Percentiles rank a stretch among this genome's conserved stretches.
These are phyloP conservation scores for Hymenoscyphus occultus DNA, from an alignment of 2,329 filamentous ascomycete species.

Conservation along the genomic window DNA sequence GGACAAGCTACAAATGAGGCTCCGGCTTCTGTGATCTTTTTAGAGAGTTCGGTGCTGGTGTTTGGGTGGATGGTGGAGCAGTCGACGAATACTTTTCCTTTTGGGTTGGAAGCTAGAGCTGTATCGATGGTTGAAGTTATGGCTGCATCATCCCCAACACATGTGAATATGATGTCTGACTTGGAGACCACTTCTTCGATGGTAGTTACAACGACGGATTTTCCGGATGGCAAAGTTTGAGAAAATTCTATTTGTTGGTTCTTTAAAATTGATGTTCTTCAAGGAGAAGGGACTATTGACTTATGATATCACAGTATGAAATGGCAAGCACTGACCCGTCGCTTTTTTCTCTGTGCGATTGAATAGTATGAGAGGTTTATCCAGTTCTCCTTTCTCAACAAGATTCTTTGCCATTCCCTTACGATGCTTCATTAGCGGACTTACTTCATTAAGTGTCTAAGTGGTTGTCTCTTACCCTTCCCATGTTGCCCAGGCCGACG, in stretches of 20 bases:
- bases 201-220: slow-evolving; percentile 60
- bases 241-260: slow-evolving; percentile 52
- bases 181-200: slow-evolving; percentile 63
- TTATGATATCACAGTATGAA: background rate
- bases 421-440: background rate
- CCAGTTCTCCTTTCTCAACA: slow-evolving; percentile 69
- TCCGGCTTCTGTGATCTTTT: slow-evolving; percentile 54
- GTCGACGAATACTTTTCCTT: slow-evolving; percentile 78
- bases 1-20: slow-evolving; percentile 71
- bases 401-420: slow-evolving; percentile 79
- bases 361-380: slow-evolving; percentile 71
- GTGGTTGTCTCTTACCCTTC: slow-evolving; percentile 55
- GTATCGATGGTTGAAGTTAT: slow-evolving; percentile 60
- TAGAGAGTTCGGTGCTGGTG: slow-evolving; percentile 65
- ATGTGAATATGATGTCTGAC: slow-evolving; percentile 79
- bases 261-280: background rate
- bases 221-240: slow-evolving; percentile 55
- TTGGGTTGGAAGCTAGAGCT: slow-evolving; percentile 54
- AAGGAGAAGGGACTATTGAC: background rate
- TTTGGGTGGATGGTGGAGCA: slow-evolving; percentile 87
- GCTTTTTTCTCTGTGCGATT: slow-evolving; percentile 73
- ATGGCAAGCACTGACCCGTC: slow-evolving; percentile 17
- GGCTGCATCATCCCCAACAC: slow-evolving; percentile 74
- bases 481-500: slow-evolving; percentile 88
- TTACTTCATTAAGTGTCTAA: background rate